Percentiles rank a stretch among this genome's conserved stretches.
These are phyloP conservation scores for Zasmidium cellare DNA, from an alignment of 2,329 filamentous ascomycete species.

Conservation along the genomic window DNA sequence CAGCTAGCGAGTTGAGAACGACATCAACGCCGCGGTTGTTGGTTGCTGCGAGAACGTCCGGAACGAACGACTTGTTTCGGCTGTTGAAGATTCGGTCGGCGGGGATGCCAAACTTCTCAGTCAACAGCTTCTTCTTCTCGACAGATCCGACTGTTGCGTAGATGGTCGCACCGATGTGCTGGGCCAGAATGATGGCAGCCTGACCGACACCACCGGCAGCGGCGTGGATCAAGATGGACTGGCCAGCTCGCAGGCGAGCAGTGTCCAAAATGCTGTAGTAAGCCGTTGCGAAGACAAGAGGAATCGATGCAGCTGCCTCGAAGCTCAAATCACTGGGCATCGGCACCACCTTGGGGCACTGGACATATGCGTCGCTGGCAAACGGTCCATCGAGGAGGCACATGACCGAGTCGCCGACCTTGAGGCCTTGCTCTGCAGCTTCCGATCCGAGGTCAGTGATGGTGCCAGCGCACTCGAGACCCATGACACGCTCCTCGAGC, in stretches of 20 bases:
- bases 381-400: conserved; percentile 11
- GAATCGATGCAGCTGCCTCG: conserved; percentile 25
- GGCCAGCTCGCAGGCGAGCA: conserved; percentile 22
- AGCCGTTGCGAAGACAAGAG: conserved; percentile 26
- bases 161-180: conserved; percentile 25
- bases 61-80: conserved; percentile 31
- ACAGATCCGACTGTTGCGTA: conserved; percentile 30
- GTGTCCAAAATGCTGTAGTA: conserved; percentile 32
- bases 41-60: conserved; percentile 29
- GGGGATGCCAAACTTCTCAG: conserved; percentile 28
- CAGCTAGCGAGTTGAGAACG: conserved; percentile 34
- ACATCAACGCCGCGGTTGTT: conserved; percentile 37
- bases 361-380: conserved; percentile 12
- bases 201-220: conserved; percentile 33
- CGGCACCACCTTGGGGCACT: no score
- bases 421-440: conserved; percentile 6
- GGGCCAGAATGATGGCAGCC: conserved; percentile 29
- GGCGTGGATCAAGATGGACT: conserved; percentile 38
- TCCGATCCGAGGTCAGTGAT: conserved; percentile 14
- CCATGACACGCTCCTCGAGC: conserved; percentile 7
- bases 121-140: conserved; percentile 24
- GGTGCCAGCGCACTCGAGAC: conserved; percentile 4
- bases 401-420: conserved; percentile 20
- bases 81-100: conserved; percentile 36
- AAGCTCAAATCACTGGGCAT: conserved; percentile 24